phyloP scores from a whole-genome alignment of 257 asterid genomes.

The Solanum neorickii region DNA sequence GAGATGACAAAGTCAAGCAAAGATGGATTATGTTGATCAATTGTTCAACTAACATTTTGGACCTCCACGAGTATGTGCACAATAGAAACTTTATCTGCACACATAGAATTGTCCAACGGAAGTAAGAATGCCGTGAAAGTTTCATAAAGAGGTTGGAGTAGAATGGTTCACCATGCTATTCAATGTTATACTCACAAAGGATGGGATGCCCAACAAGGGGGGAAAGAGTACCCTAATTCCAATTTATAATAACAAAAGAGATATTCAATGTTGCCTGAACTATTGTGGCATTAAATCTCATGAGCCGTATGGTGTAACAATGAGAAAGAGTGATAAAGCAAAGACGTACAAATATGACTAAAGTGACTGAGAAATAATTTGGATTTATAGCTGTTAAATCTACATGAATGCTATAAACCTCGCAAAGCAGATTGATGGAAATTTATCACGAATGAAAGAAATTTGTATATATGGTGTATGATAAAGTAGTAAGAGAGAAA shows the following conservation, averaged over 20 bases:
- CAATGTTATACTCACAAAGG: background rate
- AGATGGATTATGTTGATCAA: background rate
- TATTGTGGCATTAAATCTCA: background rate
- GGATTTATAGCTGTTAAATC: background rate
- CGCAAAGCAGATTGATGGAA: background rate
- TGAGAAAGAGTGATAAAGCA: background rate
- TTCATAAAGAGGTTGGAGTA: background rate
- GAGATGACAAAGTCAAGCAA: background rate
- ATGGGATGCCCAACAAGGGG: background rate
- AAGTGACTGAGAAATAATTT: background rate
- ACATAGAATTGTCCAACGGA: background rate
- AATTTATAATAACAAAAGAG: background rate
- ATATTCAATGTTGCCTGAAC: background rate
- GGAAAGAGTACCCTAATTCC: background rate
- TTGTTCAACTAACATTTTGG: background rate
- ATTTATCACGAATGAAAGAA: background rate
- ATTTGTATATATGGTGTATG: background rate
- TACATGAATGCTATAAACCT: background rate
- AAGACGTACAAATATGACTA: background rate
- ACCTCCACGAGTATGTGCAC: background rate
- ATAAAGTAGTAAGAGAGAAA: background rate
- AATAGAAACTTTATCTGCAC: background rate
- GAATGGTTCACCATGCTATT: background rate
- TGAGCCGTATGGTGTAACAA: background rate
- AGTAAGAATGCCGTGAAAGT: background rate